phyloP scores from a whole-genome alignment of 306 rosid genomes.

The Vicia villosa region DNA sequence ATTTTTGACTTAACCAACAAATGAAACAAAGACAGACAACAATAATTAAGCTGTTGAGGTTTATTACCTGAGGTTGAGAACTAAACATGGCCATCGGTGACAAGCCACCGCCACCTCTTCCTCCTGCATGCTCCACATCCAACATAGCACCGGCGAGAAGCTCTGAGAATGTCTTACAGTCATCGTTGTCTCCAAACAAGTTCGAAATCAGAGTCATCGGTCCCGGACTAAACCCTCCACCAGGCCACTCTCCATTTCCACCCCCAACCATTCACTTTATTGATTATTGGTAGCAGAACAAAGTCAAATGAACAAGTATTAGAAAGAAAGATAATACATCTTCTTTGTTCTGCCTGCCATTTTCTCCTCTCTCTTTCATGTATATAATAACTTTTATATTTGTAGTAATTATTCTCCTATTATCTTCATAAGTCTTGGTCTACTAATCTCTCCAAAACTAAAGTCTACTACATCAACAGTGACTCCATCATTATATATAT shows the following conservation, averaged over 20 bases:
- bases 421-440: not conserved
- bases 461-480: not conserved
- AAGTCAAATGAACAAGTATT: not conserved
- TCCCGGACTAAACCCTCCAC: slow-evolving; percentile 70
- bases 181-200: slow-evolving; percentile 68
- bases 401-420: not conserved
- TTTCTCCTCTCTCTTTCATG: slow-evolving; percentile 15
- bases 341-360: not conserved
- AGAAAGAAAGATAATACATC: not conserved
- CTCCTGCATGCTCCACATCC: slow-evolving; percentile 37
- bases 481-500: not conserved
- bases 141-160: slow-evolving; percentile 56
- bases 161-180: slow-evolving; percentile 79
- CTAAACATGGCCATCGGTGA: not conserved
- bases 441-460: not conserved
- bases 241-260: slow-evolving; percentile 49
- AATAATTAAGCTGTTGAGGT: not conserved
- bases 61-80: slow-evolving; percentile 9
- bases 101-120: not conserved
- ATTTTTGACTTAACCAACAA: not conserved
- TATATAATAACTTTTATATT: slow-evolving; percentile 1
- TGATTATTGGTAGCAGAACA: not conserved
- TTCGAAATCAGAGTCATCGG: slow-evolving; percentile 80
- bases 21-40: not conserved
- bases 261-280: slow-evolving; percentile 49